These are phyloP conservation scores for Podila epicladia DNA, from an alignment of 192 early-diverging fungal genomes.

Conservation along the genomic window DNA sequence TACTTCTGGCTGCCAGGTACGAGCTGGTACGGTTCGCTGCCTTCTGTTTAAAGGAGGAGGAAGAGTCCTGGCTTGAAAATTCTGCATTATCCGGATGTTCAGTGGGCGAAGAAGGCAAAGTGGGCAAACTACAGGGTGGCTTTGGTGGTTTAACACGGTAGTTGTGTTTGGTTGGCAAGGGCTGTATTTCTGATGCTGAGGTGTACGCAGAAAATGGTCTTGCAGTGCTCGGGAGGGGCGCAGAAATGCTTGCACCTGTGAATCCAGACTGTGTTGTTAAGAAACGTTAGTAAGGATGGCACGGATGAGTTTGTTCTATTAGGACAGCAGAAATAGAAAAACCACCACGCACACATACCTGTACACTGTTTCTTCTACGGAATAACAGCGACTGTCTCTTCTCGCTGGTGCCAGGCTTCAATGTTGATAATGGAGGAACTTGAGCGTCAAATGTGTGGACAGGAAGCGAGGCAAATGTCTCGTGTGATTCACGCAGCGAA, in stretches of 20 bases:
- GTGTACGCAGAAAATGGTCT: constrained; percentile 21
- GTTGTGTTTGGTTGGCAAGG: constrained; percentile 17
- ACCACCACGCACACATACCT: background rate
- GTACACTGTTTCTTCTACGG: constrained; percentile 7
- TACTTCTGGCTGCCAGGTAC: constrained; percentile 25
- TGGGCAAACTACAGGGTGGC: constrained; percentile 8
- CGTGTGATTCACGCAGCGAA: background rate
- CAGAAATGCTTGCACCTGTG: constrained; percentile 24
- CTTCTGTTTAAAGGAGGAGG: background rate
- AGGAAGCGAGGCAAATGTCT: background rate
- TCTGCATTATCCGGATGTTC: constrained; percentile 9
- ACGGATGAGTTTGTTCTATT: background rate
- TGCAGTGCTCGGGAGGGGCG: constrained; percentile 12
- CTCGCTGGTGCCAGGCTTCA: constrained; percentile 10
- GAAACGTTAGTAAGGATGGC: background rate
- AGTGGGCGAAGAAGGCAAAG: constrained; percentile 4
- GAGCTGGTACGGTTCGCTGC: background rate
- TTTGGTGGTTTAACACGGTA: constrained; percentile 23
- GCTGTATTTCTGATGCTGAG: constrained; percentile 7
- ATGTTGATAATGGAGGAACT: background rate
- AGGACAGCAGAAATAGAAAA: background rate
- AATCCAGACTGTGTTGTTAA: background rate
- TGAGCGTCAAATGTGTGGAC: background rate
- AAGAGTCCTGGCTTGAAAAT: constrained; percentile 1
- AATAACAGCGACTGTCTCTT: constrained; percentile 20